phyloP scores from a whole-genome alignment of 2,329 filamentous ascomycete species.

The Penicillium polonicum region DNA sequence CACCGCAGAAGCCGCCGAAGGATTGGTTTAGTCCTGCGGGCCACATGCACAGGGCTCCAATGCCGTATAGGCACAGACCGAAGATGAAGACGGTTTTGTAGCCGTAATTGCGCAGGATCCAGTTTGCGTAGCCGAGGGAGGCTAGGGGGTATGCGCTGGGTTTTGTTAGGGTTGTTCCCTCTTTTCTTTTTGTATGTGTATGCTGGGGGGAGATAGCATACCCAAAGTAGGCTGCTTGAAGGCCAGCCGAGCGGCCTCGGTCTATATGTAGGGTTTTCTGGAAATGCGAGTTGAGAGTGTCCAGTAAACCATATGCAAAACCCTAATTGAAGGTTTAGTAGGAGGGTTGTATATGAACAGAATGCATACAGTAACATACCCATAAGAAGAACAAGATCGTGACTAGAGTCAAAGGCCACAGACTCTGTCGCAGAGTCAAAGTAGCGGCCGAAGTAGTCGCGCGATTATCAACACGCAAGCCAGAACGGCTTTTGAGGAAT shows the following conservation, averaged over 20 bases:
- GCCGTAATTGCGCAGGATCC: constrained; percentile 69
- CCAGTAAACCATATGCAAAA: constrained; percentile 51
- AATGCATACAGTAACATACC: constrained; percentile 31
- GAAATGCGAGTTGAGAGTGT: constrained; percentile 57
- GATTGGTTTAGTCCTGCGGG: constrained; percentile 71
- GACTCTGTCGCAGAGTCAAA: constrained; percentile 45
- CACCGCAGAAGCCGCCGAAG: constrained; percentile 71
- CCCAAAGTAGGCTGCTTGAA: constrained; percentile 66
- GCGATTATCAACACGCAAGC: constrained; percentile 35
- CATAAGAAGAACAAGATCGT: constrained; percentile 55
- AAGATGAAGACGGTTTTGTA: constrained; percentile 80
- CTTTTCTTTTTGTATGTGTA: too few species aligned
- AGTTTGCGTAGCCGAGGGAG: constrained; percentile 54
- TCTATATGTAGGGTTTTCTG: constrained; percentile 57
- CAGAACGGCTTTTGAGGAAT: constrained; percentile 34
- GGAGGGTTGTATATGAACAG: background rate
- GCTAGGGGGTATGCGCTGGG: constrained; percentile 54
- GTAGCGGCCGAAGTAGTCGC: constrained; percentile 43
- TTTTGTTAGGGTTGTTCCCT: background rate
- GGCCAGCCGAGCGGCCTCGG: constrained; percentile 58
- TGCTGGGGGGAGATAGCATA: constrained; percentile 28
- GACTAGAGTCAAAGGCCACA: constrained; percentile 46
- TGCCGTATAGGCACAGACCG: constrained; percentile 67
- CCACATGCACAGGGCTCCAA: constrained; percentile 81
- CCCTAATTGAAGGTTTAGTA: constrained; percentile 30